A percentile compares a stretch with the other conserved stretches of the same genome.
Conservation (phyloP, 768 basidiomycete genomes). For the Gymnopilus junonius region DNA sequence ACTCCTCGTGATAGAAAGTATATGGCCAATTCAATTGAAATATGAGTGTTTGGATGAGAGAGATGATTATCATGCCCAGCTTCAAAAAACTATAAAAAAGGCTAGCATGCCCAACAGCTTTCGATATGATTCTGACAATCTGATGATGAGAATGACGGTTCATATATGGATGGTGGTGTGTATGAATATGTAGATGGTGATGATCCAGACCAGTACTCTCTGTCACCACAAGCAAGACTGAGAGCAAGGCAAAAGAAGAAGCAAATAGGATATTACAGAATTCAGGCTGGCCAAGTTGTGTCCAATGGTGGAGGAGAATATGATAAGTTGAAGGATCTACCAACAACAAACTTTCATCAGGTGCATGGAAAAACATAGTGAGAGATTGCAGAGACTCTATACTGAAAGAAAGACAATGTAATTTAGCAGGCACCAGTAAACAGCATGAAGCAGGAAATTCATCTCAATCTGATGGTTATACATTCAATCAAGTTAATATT, state of each 20-base stretch:
- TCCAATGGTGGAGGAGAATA: neutral
- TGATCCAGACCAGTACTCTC: neutral
- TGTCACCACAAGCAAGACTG: neutral
- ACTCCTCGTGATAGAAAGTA: constrained; percentile 12
- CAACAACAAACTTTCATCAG: neutral
- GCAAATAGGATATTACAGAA: neutral
- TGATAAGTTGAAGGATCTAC: neutral
- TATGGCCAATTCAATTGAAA: constrained; percentile 32
- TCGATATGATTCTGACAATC: neutral
- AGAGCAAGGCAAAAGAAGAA: neutral
- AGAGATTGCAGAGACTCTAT: neutral
- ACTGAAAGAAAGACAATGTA: neutral
- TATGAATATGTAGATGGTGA: neutral
- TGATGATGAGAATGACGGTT: neutral
- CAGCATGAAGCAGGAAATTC: too few relatives aligned
- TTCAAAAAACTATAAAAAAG: neutral
- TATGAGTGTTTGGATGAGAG: constrained; percentile 39
- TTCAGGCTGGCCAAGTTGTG: neutral
- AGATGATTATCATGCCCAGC: constrained; percentile 29
- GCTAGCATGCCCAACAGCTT: neutral
- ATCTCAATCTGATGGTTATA: neutral
- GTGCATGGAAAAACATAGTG: neutral
- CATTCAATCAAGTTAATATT: neutral
- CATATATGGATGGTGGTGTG: neutral
- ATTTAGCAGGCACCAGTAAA: neutral